Percentiles rank a stretch among this genome's conserved stretches.
These are phyloP conservation scores for Starmera caribaea DNA, from an alignment of 805 yeast genomes.

Conservation along the genomic window DNA sequence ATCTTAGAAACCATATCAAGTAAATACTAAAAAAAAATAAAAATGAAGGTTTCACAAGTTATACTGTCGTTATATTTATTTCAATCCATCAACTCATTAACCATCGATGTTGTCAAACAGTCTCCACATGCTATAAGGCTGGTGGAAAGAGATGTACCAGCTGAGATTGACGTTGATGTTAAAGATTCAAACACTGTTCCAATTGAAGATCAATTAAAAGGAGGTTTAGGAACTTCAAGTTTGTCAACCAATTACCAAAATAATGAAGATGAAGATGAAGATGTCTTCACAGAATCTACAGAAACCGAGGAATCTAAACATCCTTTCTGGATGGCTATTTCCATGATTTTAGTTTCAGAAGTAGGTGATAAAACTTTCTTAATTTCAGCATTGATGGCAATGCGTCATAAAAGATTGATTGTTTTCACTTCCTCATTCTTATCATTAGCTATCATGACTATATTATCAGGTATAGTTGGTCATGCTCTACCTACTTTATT, in stretches of 20 bases:
- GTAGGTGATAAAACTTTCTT: conserved; percentile 96
- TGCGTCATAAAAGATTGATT: conserved; percentile 75
- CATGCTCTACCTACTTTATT: conserved; percentile 81
- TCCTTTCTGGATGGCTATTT: conserved; percentile 67
- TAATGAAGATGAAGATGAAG: background rate
- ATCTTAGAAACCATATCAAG: too few species aligned
- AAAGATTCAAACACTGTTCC: conserved; percentile 15
- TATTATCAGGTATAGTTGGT: conserved; percentile 84
- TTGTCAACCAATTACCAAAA: background rate
- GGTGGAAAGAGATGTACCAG: conserved; percentile 11
- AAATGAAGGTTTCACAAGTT: background rate
- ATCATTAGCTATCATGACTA: conserved; percentile 83
- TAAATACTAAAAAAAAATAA: background rate
- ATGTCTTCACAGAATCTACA: background rate
- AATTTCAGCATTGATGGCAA: conserved; percentile 96
- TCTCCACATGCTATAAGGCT: background rate
- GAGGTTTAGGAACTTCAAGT: background rate
- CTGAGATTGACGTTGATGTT: conserved; percentile 13
- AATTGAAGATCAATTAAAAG: conserved; percentile 7
- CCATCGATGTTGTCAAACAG: background rate
- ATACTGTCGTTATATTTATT: background rate
- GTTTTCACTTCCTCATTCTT: conserved; percentile 87
- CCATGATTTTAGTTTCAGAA: conserved; percentile 93
- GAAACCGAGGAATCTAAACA: conserved; percentile 1
- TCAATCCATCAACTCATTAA: background rate